These are phyloP conservation scores for Chiua sp. DNA, from an alignment of 1,284 basidiomycete species.

Conservation along the genomic window DNA sequence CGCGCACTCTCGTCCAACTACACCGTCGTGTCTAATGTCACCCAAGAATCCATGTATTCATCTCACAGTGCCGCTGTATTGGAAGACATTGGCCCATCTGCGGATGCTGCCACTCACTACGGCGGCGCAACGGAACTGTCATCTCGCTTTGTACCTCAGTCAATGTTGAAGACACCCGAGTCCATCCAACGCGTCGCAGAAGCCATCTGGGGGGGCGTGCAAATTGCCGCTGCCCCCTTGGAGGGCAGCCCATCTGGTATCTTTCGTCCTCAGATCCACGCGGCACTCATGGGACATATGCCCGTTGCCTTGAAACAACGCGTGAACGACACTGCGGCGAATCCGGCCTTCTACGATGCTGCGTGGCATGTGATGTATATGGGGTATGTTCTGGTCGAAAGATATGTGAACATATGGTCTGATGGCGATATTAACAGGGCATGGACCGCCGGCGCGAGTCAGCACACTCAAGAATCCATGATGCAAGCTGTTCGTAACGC, in stretches of 20 bases:
- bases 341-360: constrained; percentile 18
- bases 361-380: constrained; percentile 19
- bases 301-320: constrained; percentile 6
- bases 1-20: constrained; percentile 11
- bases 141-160: constrained; percentile 20
- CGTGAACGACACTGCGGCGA: constrained; percentile 22
- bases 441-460: constrained; percentile 12
- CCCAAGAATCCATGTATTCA: constrained; percentile 9
- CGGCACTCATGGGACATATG: constrained; percentile 9
- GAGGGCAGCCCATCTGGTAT: neutral
- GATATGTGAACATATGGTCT: no score
- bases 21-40: constrained; percentile 10
- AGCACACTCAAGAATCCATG: constrained; percentile 2
- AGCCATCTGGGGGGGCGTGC: constrained; percentile 21
- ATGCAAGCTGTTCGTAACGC: constrained; percentile 10
- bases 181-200: constrained; percentile 16
- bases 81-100: constrained; percentile 4
- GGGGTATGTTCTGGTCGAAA: constrained; percentile 5
- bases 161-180: neutral
- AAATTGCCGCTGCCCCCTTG: constrained; percentile 6
- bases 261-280: neutral
- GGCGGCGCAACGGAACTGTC: constrained; percentile 11
- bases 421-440: constrained; percentile 2
- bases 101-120: neutral
- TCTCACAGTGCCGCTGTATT: neutral